Evolutionary conservation across 352 stramenopile genomes (phyloP), one percentile per base, ranked within the genome.

Genomic region (Phytophthora colocasiae): DNA sequence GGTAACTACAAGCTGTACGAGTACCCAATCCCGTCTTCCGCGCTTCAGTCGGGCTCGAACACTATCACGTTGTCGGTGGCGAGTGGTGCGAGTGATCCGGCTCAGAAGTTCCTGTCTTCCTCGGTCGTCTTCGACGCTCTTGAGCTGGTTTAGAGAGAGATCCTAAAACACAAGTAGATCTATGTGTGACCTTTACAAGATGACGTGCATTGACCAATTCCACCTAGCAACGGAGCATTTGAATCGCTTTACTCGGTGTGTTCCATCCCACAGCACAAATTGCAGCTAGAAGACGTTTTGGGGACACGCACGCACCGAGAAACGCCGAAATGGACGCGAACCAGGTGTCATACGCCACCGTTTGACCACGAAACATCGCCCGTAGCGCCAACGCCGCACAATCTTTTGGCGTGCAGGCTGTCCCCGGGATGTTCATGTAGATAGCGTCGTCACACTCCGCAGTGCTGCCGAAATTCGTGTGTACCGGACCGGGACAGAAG

Each of bases 401-500:
- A 43, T 83, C 69, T 58, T 87, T 87, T 11, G 75, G 58, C 45
- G 75, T 62, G 10, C 62, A 64, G 19, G 69, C 69, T 24, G 55
- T 77, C 17, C 71, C 66, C 1, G 64, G 67, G 38, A 81, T 71
- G 41, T 78, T 77, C 47, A 80, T 71, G 59, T 83, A 81, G 43
- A 93, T 77, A 22, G 71, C 63, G 14, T 80, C 63, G 43, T 85
- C 71, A 40, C 52, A 76, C 7, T 70, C 60, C 2, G 73, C 70
- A 3, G 75, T 72, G 26, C 63, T 70, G 43, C 79, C 74, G 40
- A 94, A 85, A 50, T 94, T 90, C 9, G 86, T 90, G 39, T 88
- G 72, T 46, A 91, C 64, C 6, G 85, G 66, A 1, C 85, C 89
- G 1, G 83, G 77, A 43, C 74, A 74, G 47, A 92, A 84, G 61